Conservation (phyloP, 1,284 basidiomycete genomes). For the Leccinum pachyderme region DNA sequence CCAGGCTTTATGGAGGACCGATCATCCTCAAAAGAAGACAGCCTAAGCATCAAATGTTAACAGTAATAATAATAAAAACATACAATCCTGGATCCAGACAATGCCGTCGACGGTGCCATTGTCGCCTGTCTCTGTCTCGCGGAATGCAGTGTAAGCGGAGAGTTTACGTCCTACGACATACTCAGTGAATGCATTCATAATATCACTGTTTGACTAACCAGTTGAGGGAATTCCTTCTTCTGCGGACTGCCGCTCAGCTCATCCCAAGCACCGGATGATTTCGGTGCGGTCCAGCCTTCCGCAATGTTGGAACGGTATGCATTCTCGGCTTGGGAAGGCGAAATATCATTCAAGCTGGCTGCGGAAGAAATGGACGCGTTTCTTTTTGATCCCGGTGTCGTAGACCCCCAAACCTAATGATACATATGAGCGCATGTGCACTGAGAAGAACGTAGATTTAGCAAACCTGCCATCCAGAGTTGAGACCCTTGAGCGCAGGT, state of each 20-base stretch:
- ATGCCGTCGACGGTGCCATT: conserved; percentile 38
- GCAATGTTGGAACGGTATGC: conserved; percentile 45
- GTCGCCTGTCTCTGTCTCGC: conserved; percentile 50
- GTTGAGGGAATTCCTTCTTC: conserved; percentile 47
- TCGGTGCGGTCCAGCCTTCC: conserved; percentile 54
- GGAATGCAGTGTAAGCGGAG: conserved; percentile 42
- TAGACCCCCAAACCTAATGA: conserved; percentile 58
- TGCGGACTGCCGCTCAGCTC: conserved; percentile 49
- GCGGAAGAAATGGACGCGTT: conserved; percentile 64
- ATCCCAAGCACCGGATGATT: conserved; percentile 61
- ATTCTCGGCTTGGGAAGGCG: conserved; percentile 47
- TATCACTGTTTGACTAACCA: conserved; percentile 36
- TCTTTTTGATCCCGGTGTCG: conserved; percentile 49
- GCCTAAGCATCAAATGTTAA: conserved; percentile 13
- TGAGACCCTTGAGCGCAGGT: conserved; percentile 50
- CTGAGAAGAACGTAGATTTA: conserved; percentile 4
- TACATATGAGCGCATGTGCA: conserved; percentile 9
- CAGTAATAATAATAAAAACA: conserved; percentile 23
- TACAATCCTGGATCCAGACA: conserved; percentile 44
- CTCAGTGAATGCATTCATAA: conserved; percentile 11
- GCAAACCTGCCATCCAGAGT: conserved; percentile 70
- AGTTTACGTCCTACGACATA: conserved; percentile 34
- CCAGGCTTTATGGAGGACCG: conserved; percentile 45
- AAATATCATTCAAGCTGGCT: conserved; percentile 49
- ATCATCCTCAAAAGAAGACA: conserved; percentile 44